phyloP scores from a whole-genome alignment of 805 yeast species.

The Starmerella davenportii region DNA sequence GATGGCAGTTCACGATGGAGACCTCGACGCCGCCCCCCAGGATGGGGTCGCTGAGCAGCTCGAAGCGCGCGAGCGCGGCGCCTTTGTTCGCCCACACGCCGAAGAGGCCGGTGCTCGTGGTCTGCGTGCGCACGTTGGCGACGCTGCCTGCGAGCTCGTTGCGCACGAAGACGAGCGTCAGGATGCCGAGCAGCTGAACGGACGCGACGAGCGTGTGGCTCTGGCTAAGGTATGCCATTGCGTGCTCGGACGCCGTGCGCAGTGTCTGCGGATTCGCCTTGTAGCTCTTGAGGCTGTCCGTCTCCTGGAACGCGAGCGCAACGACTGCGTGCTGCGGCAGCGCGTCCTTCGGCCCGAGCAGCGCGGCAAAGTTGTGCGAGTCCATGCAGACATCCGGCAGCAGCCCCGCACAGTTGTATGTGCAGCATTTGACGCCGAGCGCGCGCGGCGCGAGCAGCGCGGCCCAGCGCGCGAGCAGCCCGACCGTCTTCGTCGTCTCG shows the following conservation, averaged over 20 bases:
- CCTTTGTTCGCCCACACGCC: conserved; percentile 48
- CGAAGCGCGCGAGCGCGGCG: conserved; percentile 31
- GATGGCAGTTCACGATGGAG: conserved; percentile 33
- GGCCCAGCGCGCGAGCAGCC: conserved; percentile 12
- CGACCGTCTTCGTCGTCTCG: conserved; percentile 12
- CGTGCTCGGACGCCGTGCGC: conserved; percentile 13
- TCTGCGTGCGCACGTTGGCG: conserved; percentile 24
- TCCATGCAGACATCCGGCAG: conserved; percentile 7
- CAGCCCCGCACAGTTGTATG: conserved; percentile 24
- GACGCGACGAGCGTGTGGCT: conserved; percentile 26
- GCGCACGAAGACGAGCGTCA: conserved; percentile 30
- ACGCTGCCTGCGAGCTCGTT: conserved; percentile 25
- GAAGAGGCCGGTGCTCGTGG: conserved; percentile 40
- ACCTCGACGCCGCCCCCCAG: conserved; percentile 21
- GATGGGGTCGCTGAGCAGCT: conserved; percentile 17
- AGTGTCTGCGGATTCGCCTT: conserved; percentile 22
- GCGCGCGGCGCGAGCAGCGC: conserved; percentile 4
- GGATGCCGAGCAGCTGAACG: conserved; percentile 36
- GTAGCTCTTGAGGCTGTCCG: conserved; percentile 27
- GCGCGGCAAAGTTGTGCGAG: conserved; percentile 15
- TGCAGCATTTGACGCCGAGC: conserved; percentile 20
- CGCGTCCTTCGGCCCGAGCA: conserved; percentile 2
- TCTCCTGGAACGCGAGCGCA: conserved; percentile 71
- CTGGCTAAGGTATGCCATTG: conserved; percentile 16
- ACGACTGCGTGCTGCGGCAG: conserved; percentile 21